A percentile compares a stretch with the other conserved stretches of the same genome.
Evolutionary conservation across 352 stramenopile species (phyloP).

Genomic region (Phytophthora gonapodyides): DNA sequence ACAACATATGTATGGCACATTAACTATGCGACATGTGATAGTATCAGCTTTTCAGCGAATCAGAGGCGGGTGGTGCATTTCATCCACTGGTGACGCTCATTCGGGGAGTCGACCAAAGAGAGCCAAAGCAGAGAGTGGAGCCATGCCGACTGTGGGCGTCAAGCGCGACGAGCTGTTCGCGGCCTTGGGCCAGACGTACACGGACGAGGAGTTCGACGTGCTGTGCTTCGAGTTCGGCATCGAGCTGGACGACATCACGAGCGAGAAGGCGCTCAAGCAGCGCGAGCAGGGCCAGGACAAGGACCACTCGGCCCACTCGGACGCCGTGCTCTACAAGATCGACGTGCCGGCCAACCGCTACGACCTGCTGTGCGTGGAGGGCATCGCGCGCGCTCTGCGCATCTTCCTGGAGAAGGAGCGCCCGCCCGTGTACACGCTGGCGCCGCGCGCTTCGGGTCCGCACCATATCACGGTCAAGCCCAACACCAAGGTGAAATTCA

Average conservation of each 20-base stretch:
- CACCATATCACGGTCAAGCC: conserved; percentile 90
- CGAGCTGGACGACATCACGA: conserved; percentile 95
- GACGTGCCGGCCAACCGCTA: conserved; percentile 99
- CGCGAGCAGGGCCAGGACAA: conserved; percentile 79
- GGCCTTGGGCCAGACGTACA: conserved; percentile 97
- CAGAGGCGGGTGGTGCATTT: not conserved
- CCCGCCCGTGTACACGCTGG: conserved; percentile 86
- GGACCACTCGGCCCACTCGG: conserved; percentile 61
- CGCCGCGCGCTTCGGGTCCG: conserved; percentile 54
- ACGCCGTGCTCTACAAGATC: conserved; percentile 99
- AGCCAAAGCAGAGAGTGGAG: conserved; percentile 24
- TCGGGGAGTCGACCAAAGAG: conserved; percentile 16
- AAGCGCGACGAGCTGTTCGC: conserved; percentile 98
- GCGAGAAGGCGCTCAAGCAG: conserved; percentile 86
- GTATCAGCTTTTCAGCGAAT: conserved; percentile 8
- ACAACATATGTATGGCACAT: not conserved
- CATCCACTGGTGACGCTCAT: conserved; percentile 34
- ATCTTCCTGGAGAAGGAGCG: conserved; percentile 98
- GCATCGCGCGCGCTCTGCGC: conserved; percentile 94
- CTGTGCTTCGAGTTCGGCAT: conserved; percentile 99
- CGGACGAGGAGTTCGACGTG: conserved; percentile 99
- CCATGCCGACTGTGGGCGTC: conserved; percentile 98
- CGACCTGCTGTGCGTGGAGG: conserved; percentile 99
- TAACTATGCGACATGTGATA: conserved; percentile 8
- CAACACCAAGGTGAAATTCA: conserved; percentile 68